Evolutionary conservation across 1,284 basidiomycete species (phyloP).

Genomic region (Tilletia setariae): DNA sequence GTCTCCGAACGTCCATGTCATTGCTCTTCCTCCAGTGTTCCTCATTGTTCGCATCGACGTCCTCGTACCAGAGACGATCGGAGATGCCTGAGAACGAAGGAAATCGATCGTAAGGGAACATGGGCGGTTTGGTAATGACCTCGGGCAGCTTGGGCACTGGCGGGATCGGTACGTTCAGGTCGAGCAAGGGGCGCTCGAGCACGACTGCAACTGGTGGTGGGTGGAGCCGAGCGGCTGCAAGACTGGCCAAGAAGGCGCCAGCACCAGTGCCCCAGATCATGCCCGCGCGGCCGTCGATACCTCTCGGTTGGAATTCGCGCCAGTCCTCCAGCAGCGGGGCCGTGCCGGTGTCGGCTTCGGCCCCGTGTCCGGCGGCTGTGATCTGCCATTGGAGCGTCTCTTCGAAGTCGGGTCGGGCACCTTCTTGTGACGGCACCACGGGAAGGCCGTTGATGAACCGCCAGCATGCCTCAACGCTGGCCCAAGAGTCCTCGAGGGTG

Average conservation of each 20-base stretch:
- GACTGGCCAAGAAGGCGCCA: background rate
- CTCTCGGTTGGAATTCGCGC: constrained; percentile 10
- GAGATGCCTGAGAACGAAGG: background rate
- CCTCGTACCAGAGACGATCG: constrained; percentile 8
- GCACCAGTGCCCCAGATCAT: constrained; percentile 9
- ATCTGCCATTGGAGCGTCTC: constrained; percentile 11
- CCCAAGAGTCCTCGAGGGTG: constrained; percentile 2
- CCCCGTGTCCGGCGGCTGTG: constrained; percentile 3
- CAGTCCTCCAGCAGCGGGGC: background rate
- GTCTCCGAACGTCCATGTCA: constrained; percentile 4
- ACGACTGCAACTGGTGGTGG: constrained; percentile 6
- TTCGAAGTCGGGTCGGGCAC: background rate
- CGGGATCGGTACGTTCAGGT: background rate
- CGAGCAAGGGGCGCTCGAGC: constrained; percentile 10
- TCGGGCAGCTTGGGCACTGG: background rate
- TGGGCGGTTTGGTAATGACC: background rate
- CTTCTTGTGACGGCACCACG: background rate
- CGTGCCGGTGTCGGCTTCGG: constrained; percentile 9
- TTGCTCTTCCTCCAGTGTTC: background rate
- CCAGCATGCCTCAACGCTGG: constrained; percentile 5
- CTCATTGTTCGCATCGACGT: constrained; percentile 6
- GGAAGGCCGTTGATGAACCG: constrained; percentile 8
- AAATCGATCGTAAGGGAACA: background rate
- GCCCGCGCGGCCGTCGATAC: constrained; percentile 7
- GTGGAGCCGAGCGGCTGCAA: background rate